phyloP scores from a whole-genome alignment of 257 asterid genomes.

The Verbena officinalis region DNA sequence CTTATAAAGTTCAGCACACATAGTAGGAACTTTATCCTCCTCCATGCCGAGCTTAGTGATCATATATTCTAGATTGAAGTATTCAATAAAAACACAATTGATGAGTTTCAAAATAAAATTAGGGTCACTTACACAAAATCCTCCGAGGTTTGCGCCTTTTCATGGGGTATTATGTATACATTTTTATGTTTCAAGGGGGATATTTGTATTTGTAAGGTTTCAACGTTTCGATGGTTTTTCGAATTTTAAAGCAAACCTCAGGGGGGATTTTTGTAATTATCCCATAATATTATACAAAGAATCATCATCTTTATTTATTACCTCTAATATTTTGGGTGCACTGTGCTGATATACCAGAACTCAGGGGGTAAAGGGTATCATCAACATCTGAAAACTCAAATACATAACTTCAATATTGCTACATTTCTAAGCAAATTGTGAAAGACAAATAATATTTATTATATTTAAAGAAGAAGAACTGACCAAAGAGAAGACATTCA shows the following conservation, averaged over 20 bases:
- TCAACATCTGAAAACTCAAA: conserved; percentile 73
- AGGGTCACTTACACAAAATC: no score
- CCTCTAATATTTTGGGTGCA: conserved; percentile 81
- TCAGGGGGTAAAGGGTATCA: conserved; percentile 81
- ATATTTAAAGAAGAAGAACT: conserved; percentile 23
- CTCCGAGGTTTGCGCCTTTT: no score
- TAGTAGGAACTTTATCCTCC: conserved; percentile 59
- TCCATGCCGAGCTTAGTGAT: conserved; percentile 64
- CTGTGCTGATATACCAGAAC: conserved; percentile 76
- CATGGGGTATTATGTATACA: no score
- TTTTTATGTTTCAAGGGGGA: no score
- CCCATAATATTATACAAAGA: neutral
- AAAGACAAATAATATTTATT: neutral
- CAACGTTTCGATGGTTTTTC: no score
- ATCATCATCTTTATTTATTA: conserved; percentile 15
- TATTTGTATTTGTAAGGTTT: no score
- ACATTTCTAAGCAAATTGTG: neutral
- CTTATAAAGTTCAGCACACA: conserved; percentile 74
- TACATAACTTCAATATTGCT: neutral
- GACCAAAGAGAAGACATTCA: conserved; percentile 89
- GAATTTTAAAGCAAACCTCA: no score
- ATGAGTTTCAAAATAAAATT: neutral
- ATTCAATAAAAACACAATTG: conserved; percentile 18
- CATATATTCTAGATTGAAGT: conserved; percentile 65
- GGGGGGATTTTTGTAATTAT: no score